Evolutionary conservation across 345 rosid species (phyloP).

Genomic region (Populus tremula): DNA sequence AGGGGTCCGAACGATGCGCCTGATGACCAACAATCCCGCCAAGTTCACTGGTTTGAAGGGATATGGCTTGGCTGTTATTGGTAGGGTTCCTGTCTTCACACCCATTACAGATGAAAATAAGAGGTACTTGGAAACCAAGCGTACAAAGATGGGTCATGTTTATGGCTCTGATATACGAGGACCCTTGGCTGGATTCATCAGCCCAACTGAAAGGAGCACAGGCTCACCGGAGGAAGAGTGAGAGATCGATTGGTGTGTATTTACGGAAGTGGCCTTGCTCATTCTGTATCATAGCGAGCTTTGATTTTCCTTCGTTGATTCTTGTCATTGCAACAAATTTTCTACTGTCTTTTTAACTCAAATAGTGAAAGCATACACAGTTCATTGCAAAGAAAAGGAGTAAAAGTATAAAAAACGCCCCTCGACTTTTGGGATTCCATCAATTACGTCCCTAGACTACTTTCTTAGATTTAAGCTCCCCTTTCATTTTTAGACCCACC

Average conservation of each 20-base stretch:
- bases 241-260: background rate
- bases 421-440: too few species aligned
- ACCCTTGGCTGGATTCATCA: conserved; percentile 40
- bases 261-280: background rate
- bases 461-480: too few species aligned
- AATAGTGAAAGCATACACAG: background rate
- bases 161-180: conserved; percentile 67
- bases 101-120: conserved; percentile 76
- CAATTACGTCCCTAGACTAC: too few species aligned
- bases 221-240: conserved; percentile 17
- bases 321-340: background rate
- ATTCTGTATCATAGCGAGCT: too few species aligned
- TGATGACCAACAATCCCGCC: conserved; percentile 92
- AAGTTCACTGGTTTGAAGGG: conserved; percentile 84
- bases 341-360: too few species aligned
- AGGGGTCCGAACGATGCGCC: conserved; percentile 73
- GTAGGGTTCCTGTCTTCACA: conserved; percentile 78
- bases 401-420: background rate
- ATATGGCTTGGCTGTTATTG: conserved; percentile 75
- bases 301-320: background rate
- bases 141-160: conserved; percentile 81
- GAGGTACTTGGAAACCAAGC: conserved; percentile 77
- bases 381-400: background rate
- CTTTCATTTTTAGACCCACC: too few species aligned
- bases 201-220: conserved; percentile 15